Base-by-base conservation (phyloP, 192 early-diverging fungal genomes). In the Phycomyces nitens region DNA sequence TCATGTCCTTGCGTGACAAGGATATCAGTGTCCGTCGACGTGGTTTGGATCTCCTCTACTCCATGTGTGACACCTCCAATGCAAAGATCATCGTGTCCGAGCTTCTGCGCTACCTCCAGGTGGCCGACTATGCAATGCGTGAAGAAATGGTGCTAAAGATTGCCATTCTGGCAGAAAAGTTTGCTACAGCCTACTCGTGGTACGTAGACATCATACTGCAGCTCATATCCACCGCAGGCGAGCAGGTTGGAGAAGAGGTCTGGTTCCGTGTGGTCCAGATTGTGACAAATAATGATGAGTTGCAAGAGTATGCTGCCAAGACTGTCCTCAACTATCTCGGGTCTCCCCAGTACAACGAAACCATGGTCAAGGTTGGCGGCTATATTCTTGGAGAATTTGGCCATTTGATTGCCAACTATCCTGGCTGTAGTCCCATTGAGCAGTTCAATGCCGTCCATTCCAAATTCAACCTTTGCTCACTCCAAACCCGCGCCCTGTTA, bases 101-200 rank as follows among this genome's bases (percentile, higher is more conserved):
- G 75, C 80, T 99, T 16, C 78, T 99, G 38, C 86, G 93, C 18
- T 96, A 95, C 64, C 85, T 99, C 24, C 82, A 87, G 22, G 82
- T 92, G 40, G 89, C 96, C 0, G 98, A 99, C 60, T 88, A 88
- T 62, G 87, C 89, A 14, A 83, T 99, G 69, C 86, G 93, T 20
- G 95, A 98, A 79, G 96, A 98, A 73, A 92, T 99, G 89, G 98
- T 96, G 5, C 83, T 99, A 34, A 98, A 98, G 72, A 95, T 98
- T 68, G 98, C 98, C 44, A 99, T 99, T 68, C 79, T 99, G 70
- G 90, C 96, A 0, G 98, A 99, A 71, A 98, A 96, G 77, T 99
- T 89, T 69, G 93, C 96, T 4, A 93, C 94, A 6, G 96, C 96
- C 70, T 95, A 95, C 69, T 89, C 92, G 53, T 99, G 98, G 98